Evolutionary conservation across 306 rosid species (phyloP).

Genomic region (Ormosia semicastrata): DNA sequence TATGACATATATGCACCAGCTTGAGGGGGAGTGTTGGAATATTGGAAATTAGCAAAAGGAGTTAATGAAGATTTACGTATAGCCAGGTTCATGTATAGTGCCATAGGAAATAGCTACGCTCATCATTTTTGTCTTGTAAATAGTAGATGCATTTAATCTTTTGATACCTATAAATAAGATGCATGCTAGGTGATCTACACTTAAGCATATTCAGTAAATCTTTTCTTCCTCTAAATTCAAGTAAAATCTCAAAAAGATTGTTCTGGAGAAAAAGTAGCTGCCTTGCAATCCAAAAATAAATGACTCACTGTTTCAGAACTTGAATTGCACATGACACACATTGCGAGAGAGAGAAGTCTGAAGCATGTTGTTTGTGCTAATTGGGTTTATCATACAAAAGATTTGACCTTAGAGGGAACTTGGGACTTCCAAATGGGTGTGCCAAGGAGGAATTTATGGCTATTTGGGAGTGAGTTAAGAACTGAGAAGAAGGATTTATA

Average conservation of each 20-base stretch:
- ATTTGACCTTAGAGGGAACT: not conserved
- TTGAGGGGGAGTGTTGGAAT: too few relatives aligned
- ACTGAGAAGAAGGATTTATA: not conserved
- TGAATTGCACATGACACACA: not conserved
- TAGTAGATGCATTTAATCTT: too few relatives aligned
- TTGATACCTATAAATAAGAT: too few relatives aligned
- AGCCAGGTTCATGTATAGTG: too few relatives aligned
- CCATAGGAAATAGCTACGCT: too few relatives aligned
- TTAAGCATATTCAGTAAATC: too few relatives aligned
- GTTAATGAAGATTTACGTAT: too few relatives aligned
- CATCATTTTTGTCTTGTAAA: too few relatives aligned
- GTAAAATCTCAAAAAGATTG: not conserved
- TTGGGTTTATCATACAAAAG: slow-evolving; percentile 1
- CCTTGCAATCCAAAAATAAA: not conserved
- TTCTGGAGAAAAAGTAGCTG: not conserved
- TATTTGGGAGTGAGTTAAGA: not conserved
- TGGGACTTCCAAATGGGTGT: slow-evolving; percentile 1
- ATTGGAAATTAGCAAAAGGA: too few relatives aligned
- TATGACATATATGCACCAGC: too few relatives aligned
- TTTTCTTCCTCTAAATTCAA: too few relatives aligned
- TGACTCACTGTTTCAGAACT: not conserved
- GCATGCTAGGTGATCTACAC: too few relatives aligned
- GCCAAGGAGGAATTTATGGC: not conserved
- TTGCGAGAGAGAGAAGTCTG: not conserved
- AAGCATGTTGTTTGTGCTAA: not conserved